A percentile compares a stretch with the other conserved stretches of the same genome.
Evolutionary conservation across 75 land plant species (phyloP).

Genomic region (Pinus tabuliformis): DNA sequence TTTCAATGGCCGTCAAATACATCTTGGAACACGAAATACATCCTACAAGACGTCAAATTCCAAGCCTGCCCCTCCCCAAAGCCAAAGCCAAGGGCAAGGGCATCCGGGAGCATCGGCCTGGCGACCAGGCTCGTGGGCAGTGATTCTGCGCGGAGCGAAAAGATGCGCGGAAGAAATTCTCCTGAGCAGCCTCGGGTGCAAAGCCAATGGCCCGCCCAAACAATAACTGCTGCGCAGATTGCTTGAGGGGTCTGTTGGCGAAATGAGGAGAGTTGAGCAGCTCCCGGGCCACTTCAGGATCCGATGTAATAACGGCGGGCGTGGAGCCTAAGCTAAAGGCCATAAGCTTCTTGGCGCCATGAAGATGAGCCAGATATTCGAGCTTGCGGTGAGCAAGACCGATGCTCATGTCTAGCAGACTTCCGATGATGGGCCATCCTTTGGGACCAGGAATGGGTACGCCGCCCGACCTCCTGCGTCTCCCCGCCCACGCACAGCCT

Average conservation of each 20-base stretch:
- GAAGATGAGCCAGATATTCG: constrained; percentile 17
- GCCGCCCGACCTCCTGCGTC: neutral
- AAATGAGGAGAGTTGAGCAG: constrained; percentile 49
- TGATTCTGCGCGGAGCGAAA: constrained; percentile 53
- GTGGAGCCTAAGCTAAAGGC: constrained; percentile 61
- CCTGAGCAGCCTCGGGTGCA: constrained; percentile 55
- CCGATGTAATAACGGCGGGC: constrained; percentile 41
- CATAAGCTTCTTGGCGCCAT: constrained; percentile 41
- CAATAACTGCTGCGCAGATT: constrained; percentile 61
- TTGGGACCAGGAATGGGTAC: constrained; percentile 27
- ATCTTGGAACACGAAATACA: too few species aligned
- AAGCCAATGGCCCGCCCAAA: constrained; percentile 79
- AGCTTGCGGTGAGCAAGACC: constrained; percentile 39
- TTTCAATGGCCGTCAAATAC: too few species aligned
- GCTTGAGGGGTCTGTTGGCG: constrained; percentile 71
- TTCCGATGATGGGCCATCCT: constrained; percentile 35
- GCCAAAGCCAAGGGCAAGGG: too few species aligned
- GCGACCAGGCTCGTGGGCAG: constrained; percentile 50
- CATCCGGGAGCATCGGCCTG: too few species aligned
- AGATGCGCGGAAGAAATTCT: constrained; percentile 65
- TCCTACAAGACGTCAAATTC: too few species aligned
- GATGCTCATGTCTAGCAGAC: constrained; percentile 24
- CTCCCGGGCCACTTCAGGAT: constrained; percentile 47
- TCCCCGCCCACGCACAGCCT: constrained; percentile 20
- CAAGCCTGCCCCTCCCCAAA: too few species aligned